phyloP scores from a whole-genome alignment of 1,284 basidiomycete genomes.

The Tausonia pullulans region DNA sequence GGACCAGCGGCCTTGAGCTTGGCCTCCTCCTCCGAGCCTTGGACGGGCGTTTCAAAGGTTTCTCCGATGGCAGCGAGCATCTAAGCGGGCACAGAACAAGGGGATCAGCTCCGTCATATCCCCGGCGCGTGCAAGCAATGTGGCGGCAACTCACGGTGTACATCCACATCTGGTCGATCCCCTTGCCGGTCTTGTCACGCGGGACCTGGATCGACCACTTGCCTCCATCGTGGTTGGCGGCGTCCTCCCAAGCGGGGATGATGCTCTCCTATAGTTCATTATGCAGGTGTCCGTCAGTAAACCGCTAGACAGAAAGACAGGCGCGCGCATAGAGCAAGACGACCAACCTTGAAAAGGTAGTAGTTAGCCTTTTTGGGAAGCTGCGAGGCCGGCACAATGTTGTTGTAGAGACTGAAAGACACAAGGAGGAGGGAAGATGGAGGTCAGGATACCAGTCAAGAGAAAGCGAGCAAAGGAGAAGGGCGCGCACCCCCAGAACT shows the following conservation, averaged over 20 bases:
- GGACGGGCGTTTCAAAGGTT: constrained; percentile 70
- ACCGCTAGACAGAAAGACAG: no score
- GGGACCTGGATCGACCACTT: constrained; percentile 99
- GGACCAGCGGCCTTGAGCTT: neutral
- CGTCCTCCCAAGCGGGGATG: constrained; percentile 93
- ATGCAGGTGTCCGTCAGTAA: no score
- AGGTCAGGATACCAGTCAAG: neutral
- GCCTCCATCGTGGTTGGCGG: constrained; percentile 88
- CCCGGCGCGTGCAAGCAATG: neutral
- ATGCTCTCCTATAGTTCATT: constrained; percentile 59
- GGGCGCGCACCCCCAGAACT: constrained; percentile 79
- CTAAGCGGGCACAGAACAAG: constrained; percentile 36
- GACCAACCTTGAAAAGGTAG: constrained; percentile 79
- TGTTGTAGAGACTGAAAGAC: constrained; percentile 74
- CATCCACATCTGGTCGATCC: constrained; percentile 94
- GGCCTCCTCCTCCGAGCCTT: neutral
- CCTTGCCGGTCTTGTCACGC: constrained; percentile 74
- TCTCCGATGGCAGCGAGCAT: constrained; percentile 96
- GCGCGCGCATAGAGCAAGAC: no score
- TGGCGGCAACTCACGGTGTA: constrained; percentile 59
- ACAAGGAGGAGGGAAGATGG: neutral
- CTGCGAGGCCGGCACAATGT: constrained; percentile 91
- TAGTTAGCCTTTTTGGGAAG: constrained; percentile 95
- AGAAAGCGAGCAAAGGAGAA: constrained; percentile 1
- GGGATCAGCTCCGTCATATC: neutral